Percentiles rank a stretch among this genome's conserved stretches.
phyloP scores from a whole-genome alignment of 805 yeast genomes.

The Schwanniomyces occidentalis region DNA sequence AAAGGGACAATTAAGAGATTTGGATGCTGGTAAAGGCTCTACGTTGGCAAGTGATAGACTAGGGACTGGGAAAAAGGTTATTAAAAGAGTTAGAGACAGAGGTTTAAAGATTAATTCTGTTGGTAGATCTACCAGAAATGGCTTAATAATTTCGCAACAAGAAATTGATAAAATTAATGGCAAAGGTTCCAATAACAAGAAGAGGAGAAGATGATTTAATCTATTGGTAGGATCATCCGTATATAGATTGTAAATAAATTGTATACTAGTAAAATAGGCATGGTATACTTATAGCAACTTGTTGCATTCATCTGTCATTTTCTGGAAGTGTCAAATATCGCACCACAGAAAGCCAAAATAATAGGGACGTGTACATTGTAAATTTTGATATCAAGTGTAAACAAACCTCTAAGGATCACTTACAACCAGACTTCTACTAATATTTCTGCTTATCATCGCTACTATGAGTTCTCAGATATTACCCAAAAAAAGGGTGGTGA shows the following conservation, averaged over 20 bases:
- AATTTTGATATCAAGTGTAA: too few species aligned
- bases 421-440: neutral
- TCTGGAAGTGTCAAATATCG: too few species aligned
- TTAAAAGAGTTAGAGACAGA: conserved; percentile 56
- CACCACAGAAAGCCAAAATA: too few species aligned
- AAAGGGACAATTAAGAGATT: conserved; percentile 64
- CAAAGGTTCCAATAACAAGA: conserved; percentile 5
- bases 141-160: conserved; percentile 64
- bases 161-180: conserved; percentile 57
- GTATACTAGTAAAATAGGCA: too few species aligned
- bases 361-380: too few species aligned
- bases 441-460: neutral
- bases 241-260: too few species aligned
- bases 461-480: conserved; percentile 16
- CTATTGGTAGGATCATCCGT: too few species aligned
- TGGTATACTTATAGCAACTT: too few species aligned
- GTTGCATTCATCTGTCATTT: too few species aligned
- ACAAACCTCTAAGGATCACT: too few species aligned
- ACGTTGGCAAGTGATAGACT: conserved; percentile 52
- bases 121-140: conserved; percentile 78
- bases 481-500: conserved; percentile 25
- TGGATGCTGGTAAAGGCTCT: conserved; percentile 55
- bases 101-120: conserved; percentile 77
- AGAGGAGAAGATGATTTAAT: conserved; percentile 6
- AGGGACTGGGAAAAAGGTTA: conserved; percentile 45